Evolutionary conservation across 1,139 yeast genomes (phyloP).

Genomic region (Taphrina pruni): DNA sequence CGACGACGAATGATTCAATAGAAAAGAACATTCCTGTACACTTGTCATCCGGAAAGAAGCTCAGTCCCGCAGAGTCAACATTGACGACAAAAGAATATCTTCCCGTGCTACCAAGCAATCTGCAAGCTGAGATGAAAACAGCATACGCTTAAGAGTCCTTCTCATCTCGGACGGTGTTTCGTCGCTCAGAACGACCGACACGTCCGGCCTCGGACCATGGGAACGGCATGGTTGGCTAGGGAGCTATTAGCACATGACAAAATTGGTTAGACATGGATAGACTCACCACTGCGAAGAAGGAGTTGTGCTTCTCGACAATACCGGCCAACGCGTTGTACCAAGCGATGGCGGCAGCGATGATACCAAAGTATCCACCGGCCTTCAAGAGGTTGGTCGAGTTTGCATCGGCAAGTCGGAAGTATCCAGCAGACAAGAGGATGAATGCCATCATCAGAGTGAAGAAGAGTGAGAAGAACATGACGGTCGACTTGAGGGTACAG

Average conservation of each 20-base stretch:
- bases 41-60: not conserved
- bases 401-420: conserved; percentile 53
- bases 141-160: conserved; percentile 29
- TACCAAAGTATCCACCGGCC: conserved; percentile 83
- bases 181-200: conserved; percentile 32
- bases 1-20: not conserved
- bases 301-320: conserved; percentile 68
- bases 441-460: conserved; percentile 70
- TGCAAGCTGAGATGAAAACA: not conserved
- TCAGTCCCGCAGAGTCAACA: not conserved
- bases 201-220: conserved; percentile 44
- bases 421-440: conserved; percentile 68
- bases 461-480: conserved; percentile 73
- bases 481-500: conserved; percentile 77
- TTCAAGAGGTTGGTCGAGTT: conserved; percentile 55
- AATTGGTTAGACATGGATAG: not conserved
- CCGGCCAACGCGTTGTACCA: conserved; percentile 96
- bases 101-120: not conserved
- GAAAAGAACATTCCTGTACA: not conserved
- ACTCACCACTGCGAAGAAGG: conserved; percentile 44
- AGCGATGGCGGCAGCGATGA: conserved; percentile 77
- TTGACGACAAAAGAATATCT: not conserved
- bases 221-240: conserved; percentile 36
- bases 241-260: not conserved
- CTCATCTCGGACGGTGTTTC: conserved; percentile 24